phyloP scores from a whole-genome alignment of 2,329 filamentous ascomycete species.

The Talaromyces sp. region DNA sequence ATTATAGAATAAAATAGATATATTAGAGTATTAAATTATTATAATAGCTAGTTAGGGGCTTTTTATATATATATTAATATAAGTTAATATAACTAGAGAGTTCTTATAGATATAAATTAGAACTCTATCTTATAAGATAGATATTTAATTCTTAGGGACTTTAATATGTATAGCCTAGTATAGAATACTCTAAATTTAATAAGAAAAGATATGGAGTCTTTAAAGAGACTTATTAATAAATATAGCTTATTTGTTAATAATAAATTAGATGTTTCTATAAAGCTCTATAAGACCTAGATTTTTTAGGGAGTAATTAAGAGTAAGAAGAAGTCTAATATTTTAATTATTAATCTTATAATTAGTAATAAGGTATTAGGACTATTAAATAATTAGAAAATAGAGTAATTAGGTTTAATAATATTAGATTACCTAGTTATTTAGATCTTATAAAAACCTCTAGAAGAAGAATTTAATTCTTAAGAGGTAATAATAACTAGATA shows the following conservation, averaged over 20 bases:
- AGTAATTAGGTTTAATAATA: neutral
- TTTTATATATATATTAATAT: no score
- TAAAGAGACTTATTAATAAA: no score
- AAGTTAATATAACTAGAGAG: neutral
- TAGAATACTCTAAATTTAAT: neutral
- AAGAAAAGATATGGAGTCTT: no score
- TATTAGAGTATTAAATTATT: neutral
- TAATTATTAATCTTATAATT: neutral
- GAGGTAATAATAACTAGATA: no score
- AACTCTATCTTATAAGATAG: neutral
- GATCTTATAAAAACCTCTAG: neutral
- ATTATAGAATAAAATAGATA: neutral
- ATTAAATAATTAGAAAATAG: neutral
- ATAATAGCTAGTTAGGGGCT: neutral
- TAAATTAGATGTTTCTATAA: neutral
- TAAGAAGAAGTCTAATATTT: neutral
- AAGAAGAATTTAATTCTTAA: no score
- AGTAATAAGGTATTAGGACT: neutral
- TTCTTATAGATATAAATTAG: neutral
- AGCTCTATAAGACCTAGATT: neutral
- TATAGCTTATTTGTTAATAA: no score
- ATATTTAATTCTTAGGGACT: neutral
- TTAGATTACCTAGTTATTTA: neutral
- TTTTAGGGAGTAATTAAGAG: neutral
- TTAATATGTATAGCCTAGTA: no score